Evolutionary conservation across 2,329 filamentous ascomycete genomes (phyloP).

Genomic region (Cadophora gregata): DNA sequence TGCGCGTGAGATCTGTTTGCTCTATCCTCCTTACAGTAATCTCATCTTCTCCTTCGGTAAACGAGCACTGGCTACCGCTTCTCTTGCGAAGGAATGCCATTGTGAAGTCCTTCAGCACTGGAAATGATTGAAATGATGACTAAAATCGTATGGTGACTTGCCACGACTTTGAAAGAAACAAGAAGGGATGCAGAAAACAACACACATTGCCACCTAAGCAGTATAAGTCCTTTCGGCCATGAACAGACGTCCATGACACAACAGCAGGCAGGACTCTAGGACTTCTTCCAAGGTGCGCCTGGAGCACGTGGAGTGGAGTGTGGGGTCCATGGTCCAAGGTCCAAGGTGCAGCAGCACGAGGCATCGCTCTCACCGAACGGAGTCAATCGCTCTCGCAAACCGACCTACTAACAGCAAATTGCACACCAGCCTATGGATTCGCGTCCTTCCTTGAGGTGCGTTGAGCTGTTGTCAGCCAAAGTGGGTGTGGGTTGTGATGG

Average conservation of each 20-base stretch:
- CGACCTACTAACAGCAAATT: constrained; percentile 7
- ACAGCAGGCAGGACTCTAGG: constrained; percentile 33
- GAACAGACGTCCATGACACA: constrained; percentile 17
- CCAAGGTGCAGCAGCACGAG: constrained; percentile 16
- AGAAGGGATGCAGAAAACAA: constrained; percentile 22
- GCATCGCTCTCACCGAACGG: constrained; percentile 26
- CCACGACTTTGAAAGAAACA: constrained; percentile 21
- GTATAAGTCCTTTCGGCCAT: constrained; percentile 31
- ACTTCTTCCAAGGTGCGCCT: constrained; percentile 28
- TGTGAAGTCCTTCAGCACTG: constrained; percentile 21
- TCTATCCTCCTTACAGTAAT: constrained; percentile 30
- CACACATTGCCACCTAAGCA: constrained; percentile 34
- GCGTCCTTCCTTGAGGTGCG: background rate
- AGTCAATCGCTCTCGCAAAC: constrained; percentile 14
- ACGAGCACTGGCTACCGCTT: constrained; percentile 37
- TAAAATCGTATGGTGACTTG: constrained; percentile 20
- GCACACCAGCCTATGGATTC: constrained; percentile 25
- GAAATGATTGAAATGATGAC: background rate
- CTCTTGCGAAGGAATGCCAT: constrained; percentile 39
- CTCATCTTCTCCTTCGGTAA: constrained; percentile 35
- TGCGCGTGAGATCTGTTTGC: constrained; percentile 18
- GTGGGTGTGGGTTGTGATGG: constrained; percentile 20
- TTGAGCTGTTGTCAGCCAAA: constrained; percentile 20
- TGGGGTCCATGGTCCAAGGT: background rate
- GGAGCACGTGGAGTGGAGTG: constrained; percentile 24